A percentile compares a stretch with the other conserved stretches of the same genome.
phyloP scores from a whole-genome alignment of 2,329 filamentous ascomycete genomes.

The Paramyrothecium sp. region DNA sequence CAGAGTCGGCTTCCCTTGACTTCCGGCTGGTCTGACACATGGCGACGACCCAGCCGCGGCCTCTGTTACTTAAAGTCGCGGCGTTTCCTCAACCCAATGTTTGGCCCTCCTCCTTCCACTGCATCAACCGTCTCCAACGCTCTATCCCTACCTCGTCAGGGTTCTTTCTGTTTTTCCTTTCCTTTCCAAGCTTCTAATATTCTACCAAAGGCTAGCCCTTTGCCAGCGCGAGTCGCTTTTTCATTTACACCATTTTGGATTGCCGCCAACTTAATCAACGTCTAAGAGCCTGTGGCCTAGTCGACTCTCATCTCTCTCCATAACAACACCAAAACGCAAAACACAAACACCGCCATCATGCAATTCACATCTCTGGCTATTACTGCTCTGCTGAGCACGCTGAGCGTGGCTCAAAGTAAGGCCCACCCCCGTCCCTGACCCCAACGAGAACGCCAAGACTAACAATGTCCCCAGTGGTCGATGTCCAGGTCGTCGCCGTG shows the following conservation, averaged over 20 bases:
- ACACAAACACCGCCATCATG: conserved; percentile 40
- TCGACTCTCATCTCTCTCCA: conserved; percentile 22
- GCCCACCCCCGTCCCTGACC: not conserved
- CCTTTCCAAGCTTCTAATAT: conserved; percentile 21
- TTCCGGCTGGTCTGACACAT: not conserved
- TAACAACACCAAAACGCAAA: conserved; percentile 7
- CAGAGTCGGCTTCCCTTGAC: not conserved
- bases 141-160: conserved; percentile 19
- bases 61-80: conserved; percentile 39
- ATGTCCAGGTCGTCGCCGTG: conserved; percentile 66
- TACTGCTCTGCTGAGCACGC: conserved; percentile 35
- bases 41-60: not conserved
- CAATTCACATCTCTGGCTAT: conserved; percentile 46
- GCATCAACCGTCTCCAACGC: conserved; percentile 17
- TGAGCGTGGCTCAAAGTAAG: conserved; percentile 46
- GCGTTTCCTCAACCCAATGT: conserved; percentile 21
- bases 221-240: conserved; percentile 26
- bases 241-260: conserved; percentile 11
- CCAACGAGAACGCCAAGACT: not conserved
- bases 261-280: conserved; percentile 5
- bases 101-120: conserved; percentile 14
- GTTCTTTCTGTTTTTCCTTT: conserved; percentile 24
- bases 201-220: conserved; percentile 25
- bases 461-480: conserved; percentile 24
- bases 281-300: conserved; percentile 8